A percentile compares a stretch with the other conserved stretches of the same genome.
phyloP scores from a whole-genome alignment of 1,284 basidiomycete species.

The Apiotrichum akiyoshidainum region DNA sequence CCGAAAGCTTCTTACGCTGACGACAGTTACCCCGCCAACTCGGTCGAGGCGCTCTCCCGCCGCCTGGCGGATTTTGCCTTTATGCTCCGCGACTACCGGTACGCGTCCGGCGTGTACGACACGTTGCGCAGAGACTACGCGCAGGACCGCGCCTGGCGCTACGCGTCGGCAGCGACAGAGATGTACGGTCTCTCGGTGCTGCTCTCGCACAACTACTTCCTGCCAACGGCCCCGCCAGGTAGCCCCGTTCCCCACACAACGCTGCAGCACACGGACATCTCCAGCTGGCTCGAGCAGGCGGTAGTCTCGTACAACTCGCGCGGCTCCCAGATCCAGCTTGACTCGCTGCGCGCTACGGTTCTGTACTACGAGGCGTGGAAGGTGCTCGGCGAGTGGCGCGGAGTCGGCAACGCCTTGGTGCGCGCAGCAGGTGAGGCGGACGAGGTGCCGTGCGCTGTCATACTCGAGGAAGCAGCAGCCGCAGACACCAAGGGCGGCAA shows the following conservation, averaged over 20 bases:
- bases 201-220: slow-evolving; percentile 40
- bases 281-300: slow-evolving; percentile 50
- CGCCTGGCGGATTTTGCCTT: slow-evolving; percentile 95
- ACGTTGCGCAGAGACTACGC: slow-evolving; percentile 67
- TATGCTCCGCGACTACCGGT: slow-evolving; percentile 81
- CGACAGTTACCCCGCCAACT: slow-evolving; percentile 50
- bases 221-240: slow-evolving; percentile 38
- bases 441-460: slow-evolving; percentile 54
- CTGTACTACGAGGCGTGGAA: slow-evolving; percentile 52
- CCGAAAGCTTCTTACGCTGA: neutral
- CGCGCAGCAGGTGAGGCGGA: slow-evolving; percentile 51
- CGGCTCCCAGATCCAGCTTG: slow-evolving; percentile 44
- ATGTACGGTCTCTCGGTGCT: slow-evolving; percentile 51
- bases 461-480: slow-evolving; percentile 56
- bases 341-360: slow-evolving; percentile 48
- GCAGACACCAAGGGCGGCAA: slow-evolving; percentile 47
- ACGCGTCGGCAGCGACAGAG: slow-evolving; percentile 50
- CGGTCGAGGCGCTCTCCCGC: slow-evolving; percentile 54
- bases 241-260: slow-evolving; percentile 33
- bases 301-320: slow-evolving; percentile 37
- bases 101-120: slow-evolving; percentile 84
- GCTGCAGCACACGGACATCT: slow-evolving; percentile 47
- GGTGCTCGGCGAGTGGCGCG: slow-evolving; percentile 45
- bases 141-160: slow-evolving; percentile 48
- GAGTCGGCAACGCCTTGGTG: slow-evolving; percentile 42